A percentile compares a stretch with the other conserved stretches of the same genome.
Conservation (phyloP, 148 eudicot species). For the Mesembryanthemum crystallinum region DNA sequence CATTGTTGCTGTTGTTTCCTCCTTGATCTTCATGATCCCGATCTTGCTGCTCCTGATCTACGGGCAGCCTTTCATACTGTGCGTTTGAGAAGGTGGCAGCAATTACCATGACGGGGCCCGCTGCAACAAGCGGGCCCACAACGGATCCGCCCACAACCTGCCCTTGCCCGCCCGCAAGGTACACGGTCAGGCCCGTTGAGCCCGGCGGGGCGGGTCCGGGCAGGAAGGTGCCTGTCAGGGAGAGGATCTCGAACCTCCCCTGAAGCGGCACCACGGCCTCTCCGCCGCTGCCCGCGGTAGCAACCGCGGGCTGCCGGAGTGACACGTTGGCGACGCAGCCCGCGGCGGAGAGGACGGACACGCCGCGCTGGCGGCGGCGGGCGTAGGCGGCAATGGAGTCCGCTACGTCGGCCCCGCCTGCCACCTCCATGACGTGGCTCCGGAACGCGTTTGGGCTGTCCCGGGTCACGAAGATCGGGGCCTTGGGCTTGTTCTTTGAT, state of each 20-base stretch:
- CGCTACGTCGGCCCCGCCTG: slow-evolving; percentile 47
- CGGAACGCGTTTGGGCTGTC: slow-evolving; percentile 50
- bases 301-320: slow-evolving; percentile 37
- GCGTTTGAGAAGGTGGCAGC: slow-evolving; percentile 55
- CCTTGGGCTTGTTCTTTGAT: slow-evolving; percentile 56
- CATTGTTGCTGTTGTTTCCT: not conserved
- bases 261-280: slow-evolving; percentile 41
- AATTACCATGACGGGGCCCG: slow-evolving; percentile 50
- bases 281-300: not conserved
- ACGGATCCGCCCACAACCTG: slow-evolving; percentile 49
- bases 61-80: slow-evolving; percentile 47
- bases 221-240: slow-evolving; percentile 46
- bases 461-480: slow-evolving; percentile 46
- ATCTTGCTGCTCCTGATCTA: slow-evolving; percentile 28
- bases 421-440: slow-evolving; percentile 56
- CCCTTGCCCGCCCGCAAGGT: slow-evolving; percentile 47
- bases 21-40: not conserved
- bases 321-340: slow-evolving; percentile 53
- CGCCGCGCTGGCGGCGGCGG: slow-evolving; percentile 46
- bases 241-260: slow-evolving; percentile 54
- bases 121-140: slow-evolving; percentile 50
- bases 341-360: slow-evolving; percentile 42
- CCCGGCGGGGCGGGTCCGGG: slow-evolving; percentile 58
- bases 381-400: slow-evolving; percentile 48
- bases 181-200: slow-evolving; percentile 46